Conservation (phyloP, 2,329 filamentous ascomycete genomes). For the Helotiales sp. region DNA sequence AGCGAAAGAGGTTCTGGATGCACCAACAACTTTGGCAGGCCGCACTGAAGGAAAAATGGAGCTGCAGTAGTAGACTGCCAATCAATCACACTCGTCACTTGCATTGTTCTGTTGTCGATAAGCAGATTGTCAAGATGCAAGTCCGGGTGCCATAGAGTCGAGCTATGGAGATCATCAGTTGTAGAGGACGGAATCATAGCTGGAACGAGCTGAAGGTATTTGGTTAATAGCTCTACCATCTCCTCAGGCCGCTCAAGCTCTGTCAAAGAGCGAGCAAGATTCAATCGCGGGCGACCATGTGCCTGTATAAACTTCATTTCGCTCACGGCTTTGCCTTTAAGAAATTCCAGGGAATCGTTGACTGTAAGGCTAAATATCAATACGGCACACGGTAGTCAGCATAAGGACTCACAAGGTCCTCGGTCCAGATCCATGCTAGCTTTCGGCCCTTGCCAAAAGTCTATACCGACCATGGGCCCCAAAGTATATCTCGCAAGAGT, state of each 20-base stretch:
- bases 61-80: conserved; percentile 22
- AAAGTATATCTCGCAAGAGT: not conserved
- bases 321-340: conserved; percentile 24
- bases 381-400: no score
- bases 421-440: not conserved
- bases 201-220: conserved; percentile 29
- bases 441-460: not conserved
- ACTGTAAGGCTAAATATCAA: no score
- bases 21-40: not conserved
- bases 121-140: conserved; percentile 36
- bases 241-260: conserved; percentile 27
- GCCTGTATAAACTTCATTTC: conserved; percentile 28
- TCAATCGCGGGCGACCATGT: conserved; percentile 25
- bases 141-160: conserved; percentile 18
- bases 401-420: not conserved
- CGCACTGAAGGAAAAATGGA: not conserved
- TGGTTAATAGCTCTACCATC: conserved; percentile 26
- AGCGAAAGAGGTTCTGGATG: conserved; percentile 18
- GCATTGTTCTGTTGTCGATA: conserved; percentile 29
- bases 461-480: not conserved
- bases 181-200: conserved; percentile 24
- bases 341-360: not conserved
- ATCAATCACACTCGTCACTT: conserved; percentile 28
- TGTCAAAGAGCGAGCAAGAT: conserved; percentile 25
- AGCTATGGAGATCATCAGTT: conserved; percentile 21